Evolutionary conservation across 2,329 filamentous ascomycete genomes (phyloP).

Genomic region (Dichotomopilus funicola): DNA sequence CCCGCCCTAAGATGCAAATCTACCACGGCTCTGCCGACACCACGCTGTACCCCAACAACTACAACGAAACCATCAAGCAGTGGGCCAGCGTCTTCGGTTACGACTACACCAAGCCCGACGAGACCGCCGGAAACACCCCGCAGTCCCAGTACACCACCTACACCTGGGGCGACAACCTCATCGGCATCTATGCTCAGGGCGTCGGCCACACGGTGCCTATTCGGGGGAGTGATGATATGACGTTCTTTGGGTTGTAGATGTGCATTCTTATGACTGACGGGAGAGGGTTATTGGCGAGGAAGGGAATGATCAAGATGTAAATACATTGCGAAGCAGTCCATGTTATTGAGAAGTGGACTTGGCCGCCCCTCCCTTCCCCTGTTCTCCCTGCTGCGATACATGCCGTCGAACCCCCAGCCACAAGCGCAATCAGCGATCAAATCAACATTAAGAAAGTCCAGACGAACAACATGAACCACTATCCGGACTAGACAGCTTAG

Average conservation of each 20-base stretch:
- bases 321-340: neutral
- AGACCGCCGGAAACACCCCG: conserved; percentile 23
- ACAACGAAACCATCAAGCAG: conserved; percentile 47
- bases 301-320: neutral
- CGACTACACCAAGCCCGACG: conserved; percentile 22
- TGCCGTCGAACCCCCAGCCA: no score
- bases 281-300: neutral
- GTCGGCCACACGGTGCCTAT: conserved; percentile 28
- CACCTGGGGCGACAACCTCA: conserved; percentile 24
- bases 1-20: conserved; percentile 49
- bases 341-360: neutral
- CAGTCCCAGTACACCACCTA: conserved; percentile 23
- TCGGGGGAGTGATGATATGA: conserved; percentile 25
- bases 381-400: no score
- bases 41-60: conserved; percentile 47
- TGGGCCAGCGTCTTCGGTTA: conserved; percentile 46
- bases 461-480: no score
- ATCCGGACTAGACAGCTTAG: no score
- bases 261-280: no score
- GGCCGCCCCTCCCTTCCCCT: no score
- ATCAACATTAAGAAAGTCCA: no score
- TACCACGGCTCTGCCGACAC: conserved; percentile 49
- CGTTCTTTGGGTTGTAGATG: conserved; percentile 24
- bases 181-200: conserved; percentile 26
- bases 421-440: no score